Percentiles rank a stretch among this genome's conserved stretches.
Conservation (phyloP, 176 grass and related monocot species). For the Melocanna baccifera region DNA sequence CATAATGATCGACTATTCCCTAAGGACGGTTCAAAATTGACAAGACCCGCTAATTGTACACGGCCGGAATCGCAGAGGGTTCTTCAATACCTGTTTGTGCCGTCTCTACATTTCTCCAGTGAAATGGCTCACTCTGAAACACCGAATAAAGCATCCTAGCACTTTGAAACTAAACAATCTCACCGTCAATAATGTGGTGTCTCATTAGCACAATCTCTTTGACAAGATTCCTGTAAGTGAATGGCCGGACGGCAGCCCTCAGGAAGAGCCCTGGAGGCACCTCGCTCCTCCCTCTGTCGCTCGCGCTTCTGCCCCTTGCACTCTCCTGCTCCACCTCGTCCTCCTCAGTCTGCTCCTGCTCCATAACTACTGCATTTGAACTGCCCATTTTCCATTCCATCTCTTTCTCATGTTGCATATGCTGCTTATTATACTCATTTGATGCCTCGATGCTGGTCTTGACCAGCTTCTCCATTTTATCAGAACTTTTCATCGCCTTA, state of each 20-base stretch:
- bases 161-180: constrained; percentile 45
- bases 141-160: not conserved
- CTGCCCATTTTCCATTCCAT: constrained; percentile 29
- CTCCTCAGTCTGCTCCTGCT: constrained; percentile 47
- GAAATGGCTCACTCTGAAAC: constrained; percentile 1
- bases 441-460: constrained; percentile 59
- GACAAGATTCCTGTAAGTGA: constrained; percentile 89
- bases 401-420: constrained; percentile 40
- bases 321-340: constrained; percentile 35
- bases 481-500: constrained; percentile 65
- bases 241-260: constrained; percentile 68
- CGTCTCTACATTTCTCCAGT: constrained; percentile 3
- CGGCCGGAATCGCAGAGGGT: not conserved
- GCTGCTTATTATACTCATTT: constrained; percentile 28
- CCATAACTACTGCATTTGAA: constrained; percentile 5
- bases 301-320: constrained; percentile 4
- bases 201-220: constrained; percentile 91
- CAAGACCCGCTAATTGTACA: constrained; percentile 13
- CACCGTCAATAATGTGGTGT: constrained; percentile 79
- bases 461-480: constrained; percentile 84
- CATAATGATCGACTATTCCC: not conserved
- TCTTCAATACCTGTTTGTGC: constrained; percentile 7
- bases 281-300: constrained; percentile 28
- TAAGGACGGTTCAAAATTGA: not conserved
- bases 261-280: constrained; percentile 49